Evolutionary conservation across 805 yeast species (phyloP).

Genomic region (Saccharomycopsis schoenii): DNA sequence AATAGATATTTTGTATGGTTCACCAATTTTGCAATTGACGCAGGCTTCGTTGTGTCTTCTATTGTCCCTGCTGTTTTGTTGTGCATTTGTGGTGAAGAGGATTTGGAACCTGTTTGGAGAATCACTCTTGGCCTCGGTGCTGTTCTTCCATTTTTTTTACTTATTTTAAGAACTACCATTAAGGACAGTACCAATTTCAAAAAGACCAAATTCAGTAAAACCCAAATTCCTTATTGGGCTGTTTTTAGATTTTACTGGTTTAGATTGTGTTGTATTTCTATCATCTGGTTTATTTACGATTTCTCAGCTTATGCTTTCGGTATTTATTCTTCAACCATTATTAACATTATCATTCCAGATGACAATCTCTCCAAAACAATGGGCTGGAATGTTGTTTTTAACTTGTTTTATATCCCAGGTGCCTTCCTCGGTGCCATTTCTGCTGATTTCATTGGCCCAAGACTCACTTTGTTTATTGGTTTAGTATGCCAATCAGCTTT

Average conservation of each 20-base stretch:
- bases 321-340: constrained; percentile 65
- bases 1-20: constrained; percentile 86
- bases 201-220: constrained; percentile 59
- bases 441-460: constrained; percentile 82
- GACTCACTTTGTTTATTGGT: constrained; percentile 65
- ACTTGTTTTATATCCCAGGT: constrained; percentile 86
- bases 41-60: constrained; percentile 74
- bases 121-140: constrained; percentile 85
- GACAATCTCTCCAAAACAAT: constrained; percentile 61
- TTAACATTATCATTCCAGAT: constrained; percentile 46
- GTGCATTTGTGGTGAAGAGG: constrained; percentile 68
- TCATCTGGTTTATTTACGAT: constrained; percentile 89
- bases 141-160: constrained; percentile 71
- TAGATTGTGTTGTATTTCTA: constrained; percentile 55
- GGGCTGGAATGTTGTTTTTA: constrained; percentile 90
- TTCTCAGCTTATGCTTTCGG: constrained; percentile 86
- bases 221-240: constrained; percentile 56
- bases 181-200: constrained; percentile 63
- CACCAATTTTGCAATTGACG: constrained; percentile 81
- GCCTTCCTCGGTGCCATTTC: constrained; percentile 74
- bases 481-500: constrained; percentile 62
- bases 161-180: constrained; percentile 67
- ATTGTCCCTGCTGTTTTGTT: constrained; percentile 80
- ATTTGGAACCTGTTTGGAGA: constrained; percentile 85
- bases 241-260: constrained; percentile 78